Percentiles rank a stretch among this genome's conserved stretches.
phyloP scores from a whole-genome alignment of 257 asterid species.

The Forsythia suspensa region DNA sequence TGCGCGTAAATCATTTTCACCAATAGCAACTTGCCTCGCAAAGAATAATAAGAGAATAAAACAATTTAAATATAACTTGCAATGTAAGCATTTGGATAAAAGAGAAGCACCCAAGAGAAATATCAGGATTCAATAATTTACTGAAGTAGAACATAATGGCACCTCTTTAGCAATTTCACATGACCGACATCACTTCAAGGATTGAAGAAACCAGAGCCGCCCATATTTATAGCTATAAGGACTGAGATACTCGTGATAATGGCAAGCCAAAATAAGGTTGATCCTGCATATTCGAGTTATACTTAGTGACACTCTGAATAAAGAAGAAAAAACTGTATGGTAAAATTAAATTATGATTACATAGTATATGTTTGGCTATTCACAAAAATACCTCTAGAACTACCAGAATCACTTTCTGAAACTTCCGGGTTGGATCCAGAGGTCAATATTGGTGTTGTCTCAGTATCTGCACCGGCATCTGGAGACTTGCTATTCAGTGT shows the following conservation, averaged over 20 bases:
- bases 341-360: background rate
- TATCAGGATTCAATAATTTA: background rate
- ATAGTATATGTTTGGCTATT: background rate
- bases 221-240: conserved; percentile 68
- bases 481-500: conserved; percentile 45
- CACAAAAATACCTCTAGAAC: conserved; percentile 50
- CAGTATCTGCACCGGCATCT: conserved; percentile 29
- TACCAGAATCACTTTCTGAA: conserved; percentile 40
- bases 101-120: background rate
- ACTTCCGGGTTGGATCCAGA: conserved; percentile 37
- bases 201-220: conserved; percentile 77
- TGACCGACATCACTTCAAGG: conserved; percentile 50
- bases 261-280: conserved; percentile 73
- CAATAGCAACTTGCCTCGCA: background rate
- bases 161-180: background rate
- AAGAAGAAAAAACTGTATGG: conserved; percentile 13
- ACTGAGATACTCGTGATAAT: conserved; percentile 71
- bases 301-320: background rate
- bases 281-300: conserved; percentile 47
- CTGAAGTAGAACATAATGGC: background rate
- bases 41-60: background rate
- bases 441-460: conserved; percentile 37
- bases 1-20: background rate
- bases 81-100: background rate
- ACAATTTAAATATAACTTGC: background rate